Percentiles rank a stretch among this genome's conserved stretches.
Conservation (phyloP, 2,329 filamentous ascomycete genomes). For the Claviceps humidiphila region DNA sequence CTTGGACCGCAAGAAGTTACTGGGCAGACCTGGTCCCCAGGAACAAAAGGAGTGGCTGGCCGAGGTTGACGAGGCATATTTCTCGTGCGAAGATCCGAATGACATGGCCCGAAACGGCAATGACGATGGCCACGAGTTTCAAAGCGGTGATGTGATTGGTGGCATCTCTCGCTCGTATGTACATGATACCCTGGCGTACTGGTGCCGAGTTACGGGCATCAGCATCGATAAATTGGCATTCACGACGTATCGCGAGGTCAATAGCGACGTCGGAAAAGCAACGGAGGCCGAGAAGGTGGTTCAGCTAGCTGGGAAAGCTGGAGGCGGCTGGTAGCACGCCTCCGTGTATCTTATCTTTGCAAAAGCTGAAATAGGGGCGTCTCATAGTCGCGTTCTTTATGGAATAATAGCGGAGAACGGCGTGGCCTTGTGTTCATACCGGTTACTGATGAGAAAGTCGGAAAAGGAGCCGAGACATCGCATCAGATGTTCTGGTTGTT, state of each 20-base stretch:
- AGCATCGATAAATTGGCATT: slow-evolving; percentile 59
- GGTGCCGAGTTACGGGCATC: slow-evolving; percentile 60
- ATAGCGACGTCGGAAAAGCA: slow-evolving; percentile 84
- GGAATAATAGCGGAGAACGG: slow-evolving; percentile 3
- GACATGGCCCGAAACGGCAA: slow-evolving; percentile 9
- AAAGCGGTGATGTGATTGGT: slow-evolving; percentile 34
- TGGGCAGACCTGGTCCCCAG: slow-evolving; percentile 50
- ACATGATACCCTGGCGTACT: slow-evolving; percentile 58
- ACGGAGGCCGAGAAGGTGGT: slow-evolving; percentile 69
- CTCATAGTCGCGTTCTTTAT: background rate
- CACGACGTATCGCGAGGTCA: slow-evolving; percentile 82
- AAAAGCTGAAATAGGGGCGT: background rate
- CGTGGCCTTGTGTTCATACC: slow-evolving; percentile 11
- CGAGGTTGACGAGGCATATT: slow-evolving; percentile 80
- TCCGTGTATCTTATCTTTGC: background rate
- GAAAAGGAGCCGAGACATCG: background rate
- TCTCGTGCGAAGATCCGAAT: slow-evolving; percentile 53
- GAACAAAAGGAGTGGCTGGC: slow-evolving; percentile 81
- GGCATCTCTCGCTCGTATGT: slow-evolving; percentile 55
- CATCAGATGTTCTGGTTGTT: slow-evolving; percentile 32
- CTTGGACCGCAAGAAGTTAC: slow-evolving; percentile 31
- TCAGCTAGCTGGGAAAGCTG: slow-evolving; percentile 79
- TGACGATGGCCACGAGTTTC: slow-evolving; percentile 5
- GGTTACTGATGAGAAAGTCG: background rate
- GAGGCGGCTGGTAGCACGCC: slow-evolving; percentile 69